These are phyloP conservation scores for Phytophthora sansomeana DNA, from an alignment of 352 stramenopile genomes.

Conservation along the genomic window DNA sequence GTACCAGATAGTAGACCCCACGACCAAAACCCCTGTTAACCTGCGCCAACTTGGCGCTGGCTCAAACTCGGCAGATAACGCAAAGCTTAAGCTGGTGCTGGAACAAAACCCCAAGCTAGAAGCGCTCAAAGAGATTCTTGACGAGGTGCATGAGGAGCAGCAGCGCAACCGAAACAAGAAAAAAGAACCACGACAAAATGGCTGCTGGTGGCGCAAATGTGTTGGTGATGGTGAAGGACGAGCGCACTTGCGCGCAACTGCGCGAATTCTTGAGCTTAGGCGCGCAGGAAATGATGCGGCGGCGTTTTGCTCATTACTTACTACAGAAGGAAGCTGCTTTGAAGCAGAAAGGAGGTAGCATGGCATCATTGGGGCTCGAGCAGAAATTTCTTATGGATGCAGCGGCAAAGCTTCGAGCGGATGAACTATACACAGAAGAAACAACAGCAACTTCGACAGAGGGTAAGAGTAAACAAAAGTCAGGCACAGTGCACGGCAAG, in stretches of 20 bases:
- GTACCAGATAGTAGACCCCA: conserved; percentile 84
- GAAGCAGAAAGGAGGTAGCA: conserved; percentile 59
- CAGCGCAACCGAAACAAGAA: conserved; percentile 25
- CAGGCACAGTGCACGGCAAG: conserved; percentile 13
- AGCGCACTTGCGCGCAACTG: conserved; percentile 87
- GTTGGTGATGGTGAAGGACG: conserved; percentile 90
- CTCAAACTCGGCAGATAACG: conserved; percentile 28
- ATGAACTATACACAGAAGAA: conserved; percentile 52
- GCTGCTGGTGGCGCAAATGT: conserved; percentile 56
- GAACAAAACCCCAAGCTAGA: conserved; percentile 97
- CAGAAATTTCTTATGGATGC: conserved; percentile 72
- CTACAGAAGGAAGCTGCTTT: conserved; percentile 68
- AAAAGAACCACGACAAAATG: conserved; percentile 28
- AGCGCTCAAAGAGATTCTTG: conserved; percentile 91
- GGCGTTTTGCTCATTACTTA: conserved; percentile 86
- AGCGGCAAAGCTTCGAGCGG: conserved; percentile 51
- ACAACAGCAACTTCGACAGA: not conserved
- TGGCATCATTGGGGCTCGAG: conserved; percentile 58
- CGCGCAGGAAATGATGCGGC: conserved; percentile 82
- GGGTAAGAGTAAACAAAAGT: conserved; percentile 27
- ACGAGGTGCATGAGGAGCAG: conserved; percentile 87
- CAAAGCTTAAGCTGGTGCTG: conserved; percentile 68
- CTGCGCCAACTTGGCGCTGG: conserved; percentile 28
- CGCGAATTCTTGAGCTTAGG: conserved; percentile 84
- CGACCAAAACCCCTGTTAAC: conserved; percentile 55